Conservation (phyloP, 305 asterid species). For the Fraxinus greggii region DNA sequence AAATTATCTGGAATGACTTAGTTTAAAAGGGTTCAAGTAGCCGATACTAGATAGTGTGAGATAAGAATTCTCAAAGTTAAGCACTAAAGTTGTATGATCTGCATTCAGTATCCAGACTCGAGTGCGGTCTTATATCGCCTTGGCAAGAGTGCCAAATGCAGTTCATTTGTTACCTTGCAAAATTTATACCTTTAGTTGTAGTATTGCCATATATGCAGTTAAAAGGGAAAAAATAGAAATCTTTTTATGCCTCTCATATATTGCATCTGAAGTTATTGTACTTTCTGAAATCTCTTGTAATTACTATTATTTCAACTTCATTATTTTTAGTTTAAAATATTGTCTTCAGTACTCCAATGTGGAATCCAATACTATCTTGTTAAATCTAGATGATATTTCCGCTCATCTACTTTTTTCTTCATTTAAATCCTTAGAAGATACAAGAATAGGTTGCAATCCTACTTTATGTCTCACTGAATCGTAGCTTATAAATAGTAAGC, state of each 20-base stretch:
- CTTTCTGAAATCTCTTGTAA: not conserved
- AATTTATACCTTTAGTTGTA: not conserved
- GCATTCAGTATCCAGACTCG: not conserved
- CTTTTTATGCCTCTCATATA: not conserved
- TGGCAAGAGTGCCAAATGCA: not conserved
- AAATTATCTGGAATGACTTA: not conserved
- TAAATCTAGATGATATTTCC: not conserved
- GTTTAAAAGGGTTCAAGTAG: not conserved
- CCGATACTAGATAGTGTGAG: not conserved
- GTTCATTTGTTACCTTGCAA: not conserved
- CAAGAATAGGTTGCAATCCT: not conserved
- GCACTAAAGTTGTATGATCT: not conserved
- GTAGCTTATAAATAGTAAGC: not conserved
- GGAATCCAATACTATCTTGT: not conserved
- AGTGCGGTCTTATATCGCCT: not conserved
- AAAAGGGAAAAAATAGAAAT: not conserved
- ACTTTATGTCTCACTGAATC: not conserved
- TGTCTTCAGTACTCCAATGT: not conserved
- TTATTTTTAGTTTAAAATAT: not conserved
- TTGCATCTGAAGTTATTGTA: not conserved
- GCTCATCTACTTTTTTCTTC: not conserved
- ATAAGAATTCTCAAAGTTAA: not conserved
- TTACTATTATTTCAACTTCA: not conserved
- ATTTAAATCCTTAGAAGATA: not conserved
- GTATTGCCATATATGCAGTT: not conserved